Conservation (phyloP, 768 basidiomycete genomes). For the Rhodotorula diobovata region DNA sequence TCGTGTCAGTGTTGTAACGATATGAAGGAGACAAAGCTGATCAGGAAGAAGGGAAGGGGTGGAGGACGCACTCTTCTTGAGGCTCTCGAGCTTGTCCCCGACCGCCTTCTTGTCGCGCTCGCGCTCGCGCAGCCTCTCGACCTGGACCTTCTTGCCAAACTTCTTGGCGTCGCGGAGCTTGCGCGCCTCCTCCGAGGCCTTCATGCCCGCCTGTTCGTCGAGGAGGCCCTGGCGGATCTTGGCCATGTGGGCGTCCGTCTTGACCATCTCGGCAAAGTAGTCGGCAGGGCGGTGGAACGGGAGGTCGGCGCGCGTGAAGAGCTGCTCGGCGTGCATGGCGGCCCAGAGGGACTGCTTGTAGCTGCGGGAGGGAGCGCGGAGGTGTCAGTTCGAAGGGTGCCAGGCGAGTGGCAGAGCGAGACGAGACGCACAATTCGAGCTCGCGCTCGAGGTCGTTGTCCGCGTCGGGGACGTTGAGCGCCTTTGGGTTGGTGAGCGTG, state of each 20-base stretch:
- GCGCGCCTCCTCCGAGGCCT: constrained; percentile 84
- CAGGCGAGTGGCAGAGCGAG: background rate
- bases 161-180: constrained; percentile 93
- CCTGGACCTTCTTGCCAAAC: constrained; percentile 95
- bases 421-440: constrained; percentile 74
- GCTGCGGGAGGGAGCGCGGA: constrained; percentile 51
- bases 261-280: constrained; percentile 99
- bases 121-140: constrained; percentile 87
- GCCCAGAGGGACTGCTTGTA: constrained; percentile 91
- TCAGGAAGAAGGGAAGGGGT: background rate
- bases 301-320: constrained; percentile 50
- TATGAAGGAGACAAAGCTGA: too few relatives aligned
- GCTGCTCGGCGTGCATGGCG: constrained; percentile 71
- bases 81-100: constrained; percentile 60
- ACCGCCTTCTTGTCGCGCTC: constrained; percentile 86
- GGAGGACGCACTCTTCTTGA: constrained; percentile 62
- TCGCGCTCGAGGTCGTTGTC: constrained; percentile 89
- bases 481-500: constrained; percentile 64
- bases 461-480: constrained; percentile 65
- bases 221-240: constrained; percentile 82
- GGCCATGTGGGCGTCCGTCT: constrained; percentile 96
- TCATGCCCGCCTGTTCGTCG: constrained; percentile 80
- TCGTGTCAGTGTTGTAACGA: too few relatives aligned
- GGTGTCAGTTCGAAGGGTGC: background rate
- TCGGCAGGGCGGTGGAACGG: constrained; percentile 87